A percentile compares a stretch with the other conserved stretches of the same genome.
Conservation (phyloP, 2,329 filamentous ascomycete species). For the Thelonectria olida region DNA sequence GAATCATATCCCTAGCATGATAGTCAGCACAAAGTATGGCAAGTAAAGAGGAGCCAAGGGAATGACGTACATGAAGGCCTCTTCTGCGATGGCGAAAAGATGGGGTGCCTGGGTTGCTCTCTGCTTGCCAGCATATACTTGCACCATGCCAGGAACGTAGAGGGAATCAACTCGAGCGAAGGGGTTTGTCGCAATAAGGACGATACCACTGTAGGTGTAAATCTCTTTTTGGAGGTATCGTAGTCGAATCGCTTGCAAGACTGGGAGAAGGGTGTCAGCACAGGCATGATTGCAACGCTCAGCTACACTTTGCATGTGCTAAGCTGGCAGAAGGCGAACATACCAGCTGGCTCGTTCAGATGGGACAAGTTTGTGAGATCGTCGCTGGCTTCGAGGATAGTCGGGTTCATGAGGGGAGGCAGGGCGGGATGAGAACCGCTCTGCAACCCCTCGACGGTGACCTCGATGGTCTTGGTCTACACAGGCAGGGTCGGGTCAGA, state of each 20-base stretch:
- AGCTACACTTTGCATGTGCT: background rate
- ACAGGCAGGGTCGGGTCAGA: background rate
- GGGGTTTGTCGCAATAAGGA: conserved; percentile 97
- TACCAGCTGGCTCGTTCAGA: conserved; percentile 97
- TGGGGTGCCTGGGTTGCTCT: conserved; percentile 96
- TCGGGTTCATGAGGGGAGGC: conserved; percentile 96
- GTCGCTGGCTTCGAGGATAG: conserved; percentile 98
- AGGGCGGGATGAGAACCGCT: conserved; percentile 80
- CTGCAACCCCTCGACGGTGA: conserved; percentile 79
- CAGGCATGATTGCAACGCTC: background rate
- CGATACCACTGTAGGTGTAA: conserved; percentile 99
- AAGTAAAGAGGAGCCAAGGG: background rate
- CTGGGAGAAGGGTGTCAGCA: conserved; percentile 57
- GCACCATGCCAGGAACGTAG: conserved; percentile 99
- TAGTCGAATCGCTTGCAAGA: conserved; percentile 95
- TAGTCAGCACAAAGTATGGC: conserved; percentile 47
- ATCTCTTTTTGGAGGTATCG: conserved; percentile 99
- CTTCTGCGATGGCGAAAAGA: conserved; percentile 98
- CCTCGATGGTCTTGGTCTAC: conserved; percentile 78
- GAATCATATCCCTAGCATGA: conserved; percentile 84
- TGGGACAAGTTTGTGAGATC: conserved; percentile 97
- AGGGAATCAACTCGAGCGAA: conserved; percentile 97
- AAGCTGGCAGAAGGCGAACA: conserved; percentile 15
- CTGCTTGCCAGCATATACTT: conserved; percentile 97
- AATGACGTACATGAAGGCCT: conserved; percentile 84